Conservation (phyloP, 1,284 basidiomycete species). For the Entoloma clypeatum region DNA sequence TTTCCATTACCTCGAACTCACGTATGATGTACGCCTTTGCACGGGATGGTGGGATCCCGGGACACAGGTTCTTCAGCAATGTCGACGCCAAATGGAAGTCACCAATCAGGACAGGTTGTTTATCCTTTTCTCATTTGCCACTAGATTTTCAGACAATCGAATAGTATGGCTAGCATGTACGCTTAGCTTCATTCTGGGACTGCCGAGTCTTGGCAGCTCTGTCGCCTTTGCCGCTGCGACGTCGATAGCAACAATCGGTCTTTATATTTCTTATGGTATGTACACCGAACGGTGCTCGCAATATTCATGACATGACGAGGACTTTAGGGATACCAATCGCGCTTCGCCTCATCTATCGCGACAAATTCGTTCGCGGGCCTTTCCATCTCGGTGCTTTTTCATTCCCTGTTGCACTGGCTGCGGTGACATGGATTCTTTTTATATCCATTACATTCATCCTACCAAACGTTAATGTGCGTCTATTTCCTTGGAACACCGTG, state of each 20-base stretch:
- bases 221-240: slow-evolving; percentile 76
- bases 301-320: background rate
- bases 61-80: slow-evolving; percentile 61
- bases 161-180: slow-evolving; percentile 74
- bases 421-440: slow-evolving; percentile 58
- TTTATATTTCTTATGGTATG: slow-evolving; percentile 70
- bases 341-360: slow-evolving; percentile 56
- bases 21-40: slow-evolving; percentile 80
- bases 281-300: slow-evolving; percentile 1
- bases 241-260: slow-evolving; percentile 70
- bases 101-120: slow-evolving; percentile 63
- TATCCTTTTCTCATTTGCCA: background rate
- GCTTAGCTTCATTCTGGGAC: slow-evolving; percentile 68
- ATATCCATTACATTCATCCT: slow-evolving; percentile 67
- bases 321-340: slow-evolving; percentile 63
- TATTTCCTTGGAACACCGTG: slow-evolving; percentile 1
- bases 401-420: slow-evolving; percentile 49
- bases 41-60: slow-evolving; percentile 67
- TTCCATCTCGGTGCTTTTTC: slow-evolving; percentile 67
- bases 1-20: slow-evolving; percentile 73
- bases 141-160: background rate
- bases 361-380: slow-evolving; percentile 61
- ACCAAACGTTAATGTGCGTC: slow-evolving; percentile 54
- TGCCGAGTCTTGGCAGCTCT: slow-evolving; percentile 65
- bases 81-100: slow-evolving; percentile 56